phyloP scores from a whole-genome alignment of 23 red algal species.

The Gracilaria gracilis region DNA sequence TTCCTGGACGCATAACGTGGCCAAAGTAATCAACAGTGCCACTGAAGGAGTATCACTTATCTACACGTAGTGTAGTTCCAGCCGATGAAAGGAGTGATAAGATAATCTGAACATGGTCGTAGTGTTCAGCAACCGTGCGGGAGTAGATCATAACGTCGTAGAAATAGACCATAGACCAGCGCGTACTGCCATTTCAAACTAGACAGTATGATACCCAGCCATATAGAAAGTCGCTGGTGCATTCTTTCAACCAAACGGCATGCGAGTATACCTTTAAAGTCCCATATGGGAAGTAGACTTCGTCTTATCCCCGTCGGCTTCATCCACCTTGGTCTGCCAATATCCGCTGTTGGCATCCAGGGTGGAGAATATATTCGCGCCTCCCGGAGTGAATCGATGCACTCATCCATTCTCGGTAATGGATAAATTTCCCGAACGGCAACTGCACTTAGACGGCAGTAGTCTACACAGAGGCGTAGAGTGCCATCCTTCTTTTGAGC shows the following conservation, averaged over 20 bases:
- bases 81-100: slow-evolving; percentile 8
- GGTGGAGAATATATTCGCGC: slow-evolving; percentile 37
- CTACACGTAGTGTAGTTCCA: not conserved
- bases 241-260: slow-evolving; percentile 43
- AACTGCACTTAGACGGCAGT: not conserved
- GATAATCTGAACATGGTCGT: slow-evolving; percentile 14
- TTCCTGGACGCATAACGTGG: slow-evolving; percentile 16
- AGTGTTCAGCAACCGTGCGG: slow-evolving; percentile 25
- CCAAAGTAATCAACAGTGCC: slow-evolving; percentile 29
- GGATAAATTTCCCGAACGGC: slow-evolving; percentile 25
- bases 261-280: not conserved
- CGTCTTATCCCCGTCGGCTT: not conserved
- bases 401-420: slow-evolving; percentile 48
- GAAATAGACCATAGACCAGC: slow-evolving; percentile 41
- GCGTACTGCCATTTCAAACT: slow-evolving; percentile 1
- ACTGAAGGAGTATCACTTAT: slow-evolving; percentile 11
- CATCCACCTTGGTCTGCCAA: slow-evolving; percentile 1
- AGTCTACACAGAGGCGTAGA: slow-evolving; percentile 9
- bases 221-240: slow-evolving; percentile 41
- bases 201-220: slow-evolving; percentile 21
- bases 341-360: slow-evolving; percentile 45
- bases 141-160: slow-evolving; percentile 46
- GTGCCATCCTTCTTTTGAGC: slow-evolving; percentile 17
- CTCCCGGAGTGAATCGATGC: slow-evolving; percentile 36
- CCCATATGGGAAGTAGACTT: slow-evolving; percentile 24